These are phyloP conservation scores for Pseudopediastrum boryanum DNA, from an alignment of 139 green algal genomes.

Conservation along the genomic window DNA sequence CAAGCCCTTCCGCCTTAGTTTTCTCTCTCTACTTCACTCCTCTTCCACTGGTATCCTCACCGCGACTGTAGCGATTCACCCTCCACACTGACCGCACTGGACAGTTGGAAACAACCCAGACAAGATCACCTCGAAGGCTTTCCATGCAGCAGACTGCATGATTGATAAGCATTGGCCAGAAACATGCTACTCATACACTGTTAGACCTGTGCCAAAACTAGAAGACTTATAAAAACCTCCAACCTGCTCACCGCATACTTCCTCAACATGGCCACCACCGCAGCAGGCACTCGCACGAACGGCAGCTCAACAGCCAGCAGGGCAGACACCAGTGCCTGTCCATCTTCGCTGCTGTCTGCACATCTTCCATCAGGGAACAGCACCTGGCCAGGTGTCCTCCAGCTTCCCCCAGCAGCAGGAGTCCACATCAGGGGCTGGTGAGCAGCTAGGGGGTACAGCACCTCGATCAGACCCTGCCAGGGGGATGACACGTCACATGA, in stretches of 20 bases:
- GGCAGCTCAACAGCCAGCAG: constrained; percentile 39
- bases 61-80: no score
- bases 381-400: constrained; percentile 50
- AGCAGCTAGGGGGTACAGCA: constrained; percentile 45
- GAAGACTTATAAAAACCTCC: not conserved
- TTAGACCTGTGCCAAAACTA: no score
- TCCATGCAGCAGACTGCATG: no score
- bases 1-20: no score
- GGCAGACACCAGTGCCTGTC: constrained; percentile 1
- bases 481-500: constrained; percentile 35
- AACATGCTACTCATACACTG: no score
- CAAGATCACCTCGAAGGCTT: no score
- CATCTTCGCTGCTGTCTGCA: constrained; percentile 11
- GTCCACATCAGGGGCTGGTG: constrained; percentile 43
- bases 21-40: no score
- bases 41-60: no score
- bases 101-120: no score
- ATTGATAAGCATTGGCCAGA: no score
- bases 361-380: constrained; percentile 32
- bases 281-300: constrained; percentile 35
- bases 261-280: constrained; percentile 39
- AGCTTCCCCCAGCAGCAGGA: constrained; percentile 40
- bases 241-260: constrained; percentile 31
- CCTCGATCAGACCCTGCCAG: constrained; percentile 56
- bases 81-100: no score